Evolutionary conservation across 768 basidiomycete genomes (phyloP), one percentile per base, ranked within the genome.

Genomic region (Cystofilobasidium capitatum): DNA sequence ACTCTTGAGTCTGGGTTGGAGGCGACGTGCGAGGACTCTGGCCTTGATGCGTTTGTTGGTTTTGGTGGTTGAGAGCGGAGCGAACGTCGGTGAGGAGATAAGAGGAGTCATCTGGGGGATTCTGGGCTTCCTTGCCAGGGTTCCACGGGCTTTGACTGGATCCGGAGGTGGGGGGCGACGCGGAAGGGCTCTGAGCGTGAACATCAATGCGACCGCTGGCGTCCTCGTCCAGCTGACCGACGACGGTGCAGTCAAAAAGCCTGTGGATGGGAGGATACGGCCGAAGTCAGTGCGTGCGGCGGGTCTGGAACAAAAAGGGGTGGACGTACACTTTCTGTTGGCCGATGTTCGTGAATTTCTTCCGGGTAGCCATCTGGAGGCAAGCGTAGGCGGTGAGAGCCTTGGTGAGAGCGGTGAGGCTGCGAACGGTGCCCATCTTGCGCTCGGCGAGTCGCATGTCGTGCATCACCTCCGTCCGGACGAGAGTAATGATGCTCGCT

Each of bases 311-410:
- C 35, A 7, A 44, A 26, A 42, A 22, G 33, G 24, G 22, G 8
- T 10, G 26, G 4, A 65, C 75, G 73, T 47, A 77, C 73, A 76
- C 74, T 31, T 72, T 74, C 67, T 76, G 64, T 60, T 75, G 75
- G 58, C 75, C 57, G 55, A 70, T 70, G 55, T 72, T 69, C 13
- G 72, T 66, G 17, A 73, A 76, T 20, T 76, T 67, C 20, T 74
- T 71, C 72, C 75, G 75, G 26, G 79, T 79, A 26, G 75, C 75
- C 1, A 68, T 72, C 65, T 79, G 79, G 8, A 79, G 70, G 64
- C 76, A 78, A 1, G 76, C 76, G 69, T 77, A 79, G 2, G 77
- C 78, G 9, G 78, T 78, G 54, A 79, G 54, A 13, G 78, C 76
- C 62, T 76, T 79, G 4, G 78, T 79, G 60, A 79, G 66, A 3